Conservation (phyloP, 2,329 filamentous ascomycete genomes). For the Stemphylium beticola region DNA sequence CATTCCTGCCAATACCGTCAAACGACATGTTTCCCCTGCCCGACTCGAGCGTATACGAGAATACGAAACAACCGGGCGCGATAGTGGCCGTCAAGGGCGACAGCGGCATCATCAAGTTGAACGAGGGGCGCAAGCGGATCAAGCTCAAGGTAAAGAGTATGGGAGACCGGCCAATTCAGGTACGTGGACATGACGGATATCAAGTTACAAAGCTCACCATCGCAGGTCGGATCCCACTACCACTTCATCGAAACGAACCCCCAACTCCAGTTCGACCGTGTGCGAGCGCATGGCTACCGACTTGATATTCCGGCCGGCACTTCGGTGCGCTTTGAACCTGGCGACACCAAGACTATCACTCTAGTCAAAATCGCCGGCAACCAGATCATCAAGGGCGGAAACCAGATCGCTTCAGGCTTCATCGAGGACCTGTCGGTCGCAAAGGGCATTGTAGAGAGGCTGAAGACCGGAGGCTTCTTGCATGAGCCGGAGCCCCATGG, state of each 20-base stretch:
- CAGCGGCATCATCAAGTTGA: conserved; percentile 70
- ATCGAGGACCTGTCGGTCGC: conserved; percentile 68
- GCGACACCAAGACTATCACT: conserved; percentile 87
- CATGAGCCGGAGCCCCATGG: conserved; percentile 72
- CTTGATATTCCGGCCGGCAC: conserved; percentile 92
- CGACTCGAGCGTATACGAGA: conserved; percentile 69
- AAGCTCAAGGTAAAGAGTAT: conserved; percentile 79
- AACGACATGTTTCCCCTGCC: conserved; percentile 70
- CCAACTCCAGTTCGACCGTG: conserved; percentile 84
- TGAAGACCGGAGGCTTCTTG: conserved; percentile 77
- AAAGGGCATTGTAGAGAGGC: conserved; percentile 68
- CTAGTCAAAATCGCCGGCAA: conserved; percentile 87
- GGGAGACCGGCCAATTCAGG: conserved; percentile 89
- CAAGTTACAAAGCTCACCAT: conserved; percentile 6
- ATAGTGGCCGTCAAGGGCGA: conserved; percentile 73
- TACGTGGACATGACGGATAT: conserved; percentile 46
- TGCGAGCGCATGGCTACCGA: conserved; percentile 80
- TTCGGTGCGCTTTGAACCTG: conserved; percentile 91
- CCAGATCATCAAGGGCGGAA: conserved; percentile 82
- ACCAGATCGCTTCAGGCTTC: conserved; percentile 74
- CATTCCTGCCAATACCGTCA: conserved; percentile 81
- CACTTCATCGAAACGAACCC: conserved; percentile 97
- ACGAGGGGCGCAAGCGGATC: conserved; percentile 75
- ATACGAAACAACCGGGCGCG: conserved; percentile 76
- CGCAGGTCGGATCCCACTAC: conserved; percentile 83